Conservation (phyloP, 768 basidiomycete species). For the Pisolithus orientalis region DNA sequence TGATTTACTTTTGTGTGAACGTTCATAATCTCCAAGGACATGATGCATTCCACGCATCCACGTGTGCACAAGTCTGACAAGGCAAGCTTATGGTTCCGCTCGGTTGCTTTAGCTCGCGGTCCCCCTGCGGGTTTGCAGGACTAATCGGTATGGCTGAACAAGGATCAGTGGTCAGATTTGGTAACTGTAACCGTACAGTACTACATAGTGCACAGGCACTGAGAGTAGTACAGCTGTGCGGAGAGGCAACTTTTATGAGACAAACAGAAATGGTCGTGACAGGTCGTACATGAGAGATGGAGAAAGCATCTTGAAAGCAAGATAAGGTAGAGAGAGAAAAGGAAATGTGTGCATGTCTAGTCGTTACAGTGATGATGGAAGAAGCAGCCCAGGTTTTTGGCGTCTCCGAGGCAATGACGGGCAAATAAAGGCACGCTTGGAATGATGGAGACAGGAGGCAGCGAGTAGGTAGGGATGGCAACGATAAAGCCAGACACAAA, state of each 20-base stretch:
- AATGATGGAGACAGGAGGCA: slow-evolving; percentile 6
- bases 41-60: neutral
- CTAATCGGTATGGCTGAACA: neutral
- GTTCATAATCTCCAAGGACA: neutral
- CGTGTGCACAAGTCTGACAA: neutral
- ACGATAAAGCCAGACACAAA: slow-evolving; percentile 16
- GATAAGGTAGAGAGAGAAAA: slow-evolving; percentile 17
- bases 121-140: neutral
- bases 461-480: slow-evolving; percentile 20
- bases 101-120: neutral
- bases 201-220: slow-evolving; percentile 9
- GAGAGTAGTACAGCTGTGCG: slow-evolving; percentile 8
- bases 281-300: slow-evolving; percentile 23
- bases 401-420: slow-evolving; percentile 9
- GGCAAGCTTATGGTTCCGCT: neutral
- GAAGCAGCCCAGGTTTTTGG: slow-evolving; percentile 14
- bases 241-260: slow-evolving; percentile 8
- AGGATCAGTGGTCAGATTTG: neutral
- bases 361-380: slow-evolving; percentile 50
- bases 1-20: neutral
- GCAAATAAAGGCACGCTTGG: slow-evolving; percentile 7
- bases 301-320: slow-evolving; percentile 30
- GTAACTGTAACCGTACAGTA: slow-evolving; percentile 7
- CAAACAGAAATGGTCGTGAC: slow-evolving; percentile 21
- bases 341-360: slow-evolving; percentile 57